phyloP scores from a whole-genome alignment of 352 stramenopile genomes.

The Pythium aphanidermatum region DNA sequence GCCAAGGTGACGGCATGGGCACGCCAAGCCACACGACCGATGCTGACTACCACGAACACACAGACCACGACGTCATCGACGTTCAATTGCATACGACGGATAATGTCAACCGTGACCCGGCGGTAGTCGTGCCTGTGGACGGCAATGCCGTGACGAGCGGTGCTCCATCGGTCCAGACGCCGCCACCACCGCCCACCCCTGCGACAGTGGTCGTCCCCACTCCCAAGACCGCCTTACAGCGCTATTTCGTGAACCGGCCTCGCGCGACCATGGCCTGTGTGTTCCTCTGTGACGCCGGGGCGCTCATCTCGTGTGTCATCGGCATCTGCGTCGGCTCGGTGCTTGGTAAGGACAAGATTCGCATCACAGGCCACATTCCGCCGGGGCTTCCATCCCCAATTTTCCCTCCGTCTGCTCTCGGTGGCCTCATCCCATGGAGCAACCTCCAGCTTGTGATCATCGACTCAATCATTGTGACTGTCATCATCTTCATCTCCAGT shows the following conservation, averaged over 20 bases:
- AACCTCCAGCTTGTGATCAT: slow-evolving; percentile 53
- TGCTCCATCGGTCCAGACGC: too few relatives aligned
- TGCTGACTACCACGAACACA: neutral
- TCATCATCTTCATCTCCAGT: slow-evolving; percentile 92
- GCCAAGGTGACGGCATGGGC: neutral
- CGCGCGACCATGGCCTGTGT: slow-evolving; percentile 32
- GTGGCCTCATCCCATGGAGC: slow-evolving; percentile 41
- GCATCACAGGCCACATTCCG: slow-evolving; percentile 75
- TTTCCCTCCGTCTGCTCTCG: slow-evolving; percentile 39
- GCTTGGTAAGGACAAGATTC: slow-evolving; percentile 59
- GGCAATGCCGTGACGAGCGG: too few relatives aligned
- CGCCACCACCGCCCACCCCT: too few relatives aligned
- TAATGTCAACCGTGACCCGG: too few relatives aligned
- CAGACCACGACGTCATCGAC: too few relatives aligned
- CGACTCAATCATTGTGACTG: slow-evolving; percentile 69
- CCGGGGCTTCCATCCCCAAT: slow-evolving; percentile 49
- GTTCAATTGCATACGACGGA: too few relatives aligned
- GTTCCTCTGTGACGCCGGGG: slow-evolving; percentile 47
- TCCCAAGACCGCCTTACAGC: too few relatives aligned
- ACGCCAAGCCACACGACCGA: neutral
- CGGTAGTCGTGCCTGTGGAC: too few relatives aligned
- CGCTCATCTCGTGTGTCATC: slow-evolving; percentile 77
- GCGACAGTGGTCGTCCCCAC: too few relatives aligned
- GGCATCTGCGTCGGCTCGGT: slow-evolving; percentile 56
- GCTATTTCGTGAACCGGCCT: slow-evolving; percentile 11